Base-by-base conservation (phyloP, 768 basidiomycete species). In the Fomitopsis serialis region DNA sequence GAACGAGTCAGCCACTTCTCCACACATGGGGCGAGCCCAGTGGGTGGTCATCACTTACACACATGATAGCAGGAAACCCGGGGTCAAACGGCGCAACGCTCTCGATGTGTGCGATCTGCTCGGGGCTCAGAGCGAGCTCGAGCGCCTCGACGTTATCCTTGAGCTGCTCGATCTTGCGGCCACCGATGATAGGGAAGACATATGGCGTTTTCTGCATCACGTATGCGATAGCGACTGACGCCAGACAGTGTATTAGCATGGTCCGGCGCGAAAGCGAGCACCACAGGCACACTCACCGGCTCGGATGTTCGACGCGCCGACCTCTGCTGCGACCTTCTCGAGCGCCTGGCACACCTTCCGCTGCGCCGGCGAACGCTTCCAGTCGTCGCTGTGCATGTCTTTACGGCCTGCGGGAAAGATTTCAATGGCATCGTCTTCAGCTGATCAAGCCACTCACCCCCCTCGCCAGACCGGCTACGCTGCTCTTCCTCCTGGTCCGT, bases 241-340 rank as follows among this genome's bases (percentile, higher is more conserved):
- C 76, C 10, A n/a, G 8, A 21, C 4, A n/a, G 11, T 2, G 29
- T 15, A 8, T 15, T 22, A 25, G 17, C 17, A 32, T 4, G 17
- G 21, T 12, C 15, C 35, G 19, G 3, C 9, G 56, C 13, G 40
- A 3, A 53, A 2, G 8, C 17, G n/a, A 21, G 3, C 8, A 19
- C 15, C 13, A 59, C 12, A 61, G 11, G 66, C 60, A 73, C 64
- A 29, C 50, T 2, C 35, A 49, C 40, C 50, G 10, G 52, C 37
- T 21, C 45, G 37, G 24, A 58, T 44, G 42, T 62, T 62, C 54
- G 69, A 59, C 4, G 63, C 61, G 3, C 72, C 73, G 21, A 73
- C 62, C 53, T 76, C 68, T 8, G 61, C 62, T 0, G 72, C 73
- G 17, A 76, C 69, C 51, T 73, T 67, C 60, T 75, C 71, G 0